Conservation (phyloP, 176 grass and related monocot genomes). For the Aegilops speltoides region DNA sequence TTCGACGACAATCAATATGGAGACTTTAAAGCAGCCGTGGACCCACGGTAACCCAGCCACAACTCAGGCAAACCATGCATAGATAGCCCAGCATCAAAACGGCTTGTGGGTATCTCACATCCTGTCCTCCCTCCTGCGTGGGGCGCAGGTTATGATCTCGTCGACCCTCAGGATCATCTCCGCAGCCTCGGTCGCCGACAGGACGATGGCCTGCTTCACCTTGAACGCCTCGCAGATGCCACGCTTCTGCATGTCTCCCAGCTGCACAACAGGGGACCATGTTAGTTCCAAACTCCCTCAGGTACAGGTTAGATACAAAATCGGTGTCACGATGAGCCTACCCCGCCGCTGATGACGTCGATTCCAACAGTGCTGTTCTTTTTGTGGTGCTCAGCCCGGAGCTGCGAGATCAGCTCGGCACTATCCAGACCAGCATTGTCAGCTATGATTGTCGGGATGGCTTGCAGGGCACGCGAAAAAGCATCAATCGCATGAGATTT, state of each 20-base stretch:
- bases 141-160: conserved; percentile 45
- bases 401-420: conserved; percentile 91
- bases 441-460: conserved; percentile 84
- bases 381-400: conserved; percentile 94
- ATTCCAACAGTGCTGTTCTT: conserved; percentile 69
- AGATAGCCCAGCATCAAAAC: background rate
- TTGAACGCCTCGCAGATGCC: conserved; percentile 53
- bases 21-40: background rate
- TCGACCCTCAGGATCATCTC: conserved; percentile 61
- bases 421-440: conserved; percentile 91
- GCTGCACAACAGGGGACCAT: background rate
- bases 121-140: conserved; percentile 43
- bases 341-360: conserved; percentile 69
- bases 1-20: background rate
- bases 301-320: background rate
- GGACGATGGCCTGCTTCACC: conserved; percentile 51
- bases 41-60: background rate
- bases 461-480: conserved; percentile 78
- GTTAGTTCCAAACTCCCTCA: background rate
- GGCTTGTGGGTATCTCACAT: conserved; percentile 1
- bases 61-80: background rate
- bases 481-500: conserved; percentile 88
- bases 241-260: conserved; percentile 52
- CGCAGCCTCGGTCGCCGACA: conserved; percentile 30
- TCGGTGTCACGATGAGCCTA: conserved; percentile 31